A percentile compares a stretch with the other conserved stretches of the same genome.
These are phyloP conservation scores for Cercospora citrullina DNA, from an alignment of 2,329 filamentous ascomycete genomes.

Conservation along the genomic window DNA sequence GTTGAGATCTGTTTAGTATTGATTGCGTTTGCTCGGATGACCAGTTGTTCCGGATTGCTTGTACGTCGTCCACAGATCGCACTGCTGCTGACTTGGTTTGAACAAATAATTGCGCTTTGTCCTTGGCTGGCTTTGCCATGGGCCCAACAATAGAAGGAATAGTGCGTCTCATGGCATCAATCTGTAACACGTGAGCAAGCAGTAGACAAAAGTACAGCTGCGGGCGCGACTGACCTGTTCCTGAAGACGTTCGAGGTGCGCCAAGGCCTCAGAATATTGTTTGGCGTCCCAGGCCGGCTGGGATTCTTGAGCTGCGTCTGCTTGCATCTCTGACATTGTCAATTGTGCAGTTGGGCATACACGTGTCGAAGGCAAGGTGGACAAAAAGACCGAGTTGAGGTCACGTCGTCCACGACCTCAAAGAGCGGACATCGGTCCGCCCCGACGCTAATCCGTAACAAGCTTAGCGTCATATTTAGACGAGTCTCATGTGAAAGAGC, in stretches of 20 bases:
- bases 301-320: neutral
- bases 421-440: neutral
- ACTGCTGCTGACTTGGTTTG: slow-evolving; percentile 43
- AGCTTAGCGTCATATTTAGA: neutral
- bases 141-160: slow-evolving; percentile 47
- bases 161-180: slow-evolving; percentile 46
- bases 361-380: neutral
- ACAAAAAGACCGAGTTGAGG: neutral
- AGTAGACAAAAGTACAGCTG: neutral
- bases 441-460: neutral
- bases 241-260: slow-evolving; percentile 47
- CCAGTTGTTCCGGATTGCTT: slow-evolving; percentile 43
- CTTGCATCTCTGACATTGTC: slow-evolving; percentile 3
- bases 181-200: slow-evolving; percentile 34
- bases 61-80: slow-evolving; percentile 40
- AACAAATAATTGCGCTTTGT: slow-evolving; percentile 41
- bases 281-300: slow-evolving; percentile 25
- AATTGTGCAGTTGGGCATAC: neutral
- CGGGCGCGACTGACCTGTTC: slow-evolving; percentile 39
- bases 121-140: slow-evolving; percentile 33
- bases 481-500: slow-evolving; percentile 4
- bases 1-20: slow-evolving; percentile 36
- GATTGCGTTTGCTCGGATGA: slow-evolving; percentile 41
- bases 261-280: slow-evolving; percentile 43
- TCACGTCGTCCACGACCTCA: neutral